Conservation (phyloP, 2,329 filamentous ascomycete species). For the Fusarium setosum region DNA sequence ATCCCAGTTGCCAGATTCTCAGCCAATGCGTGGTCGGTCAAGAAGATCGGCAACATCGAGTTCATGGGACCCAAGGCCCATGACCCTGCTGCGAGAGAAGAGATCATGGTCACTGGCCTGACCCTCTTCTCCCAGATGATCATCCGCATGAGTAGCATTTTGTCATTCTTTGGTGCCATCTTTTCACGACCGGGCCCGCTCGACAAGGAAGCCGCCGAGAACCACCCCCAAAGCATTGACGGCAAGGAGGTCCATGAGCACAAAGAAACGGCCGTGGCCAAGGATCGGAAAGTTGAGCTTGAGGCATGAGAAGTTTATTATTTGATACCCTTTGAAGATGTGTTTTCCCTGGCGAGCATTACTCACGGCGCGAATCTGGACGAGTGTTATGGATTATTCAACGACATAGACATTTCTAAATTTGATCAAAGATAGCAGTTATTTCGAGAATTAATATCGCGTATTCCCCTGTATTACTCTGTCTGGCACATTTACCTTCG, state of each 20-base stretch:
- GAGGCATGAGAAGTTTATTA: too few relatives aligned
- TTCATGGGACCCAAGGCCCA: conserved; percentile 34
- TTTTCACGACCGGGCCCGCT: conserved; percentile 27
- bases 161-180: conserved; percentile 27
- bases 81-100: conserved; percentile 20
- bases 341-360: too few relatives aligned
- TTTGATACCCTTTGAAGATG: too few relatives aligned
- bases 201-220: conserved; percentile 22
- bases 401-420: too few relatives aligned
- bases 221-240: not conserved
- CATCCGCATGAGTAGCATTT: conserved; percentile 18
- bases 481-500: too few relatives aligned
- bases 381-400: too few relatives aligned
- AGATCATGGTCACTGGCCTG: conserved; percentile 30
- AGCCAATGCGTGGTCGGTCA: conserved; percentile 19
- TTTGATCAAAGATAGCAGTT: too few relatives aligned
- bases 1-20: conserved; percentile 37
- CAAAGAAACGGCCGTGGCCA: not conserved
- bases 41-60: conserved; percentile 29
- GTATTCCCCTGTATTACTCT: too few relatives aligned
- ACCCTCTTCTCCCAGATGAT: conserved; percentile 36
- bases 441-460: too few relatives aligned
- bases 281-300: not conserved
- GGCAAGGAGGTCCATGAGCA: not conserved
- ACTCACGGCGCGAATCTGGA: too few relatives aligned